A percentile compares a stretch with the other conserved stretches of the same genome.
phyloP scores from a whole-genome alignment of 805 yeast genomes.

The Ogataea paradorogensis region DNA sequence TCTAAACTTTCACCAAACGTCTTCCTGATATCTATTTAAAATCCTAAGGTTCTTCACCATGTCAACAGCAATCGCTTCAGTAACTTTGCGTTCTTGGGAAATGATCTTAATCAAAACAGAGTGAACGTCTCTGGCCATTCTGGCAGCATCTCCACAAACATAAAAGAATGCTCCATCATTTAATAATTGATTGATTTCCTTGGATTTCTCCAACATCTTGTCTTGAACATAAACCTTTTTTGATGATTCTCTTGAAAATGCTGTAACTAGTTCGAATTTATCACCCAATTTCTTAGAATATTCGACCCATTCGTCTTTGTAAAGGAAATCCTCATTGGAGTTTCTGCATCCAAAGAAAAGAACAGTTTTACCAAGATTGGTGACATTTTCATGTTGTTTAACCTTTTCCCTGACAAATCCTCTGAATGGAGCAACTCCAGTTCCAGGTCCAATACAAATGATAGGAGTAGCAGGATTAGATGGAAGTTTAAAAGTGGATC shows the following conservation, averaged over 20 bases:
- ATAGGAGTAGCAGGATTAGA: slow-evolving; percentile 78
- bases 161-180: slow-evolving; percentile 79
- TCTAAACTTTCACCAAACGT: slow-evolving; percentile 72
- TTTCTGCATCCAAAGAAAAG: slow-evolving; percentile 88
- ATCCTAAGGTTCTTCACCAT: slow-evolving; percentile 75
- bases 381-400: slow-evolving; percentile 45
- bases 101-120: slow-evolving; percentile 62
- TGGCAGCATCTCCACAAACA: slow-evolving; percentile 95
- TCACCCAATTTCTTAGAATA: slow-evolving; percentile 60
- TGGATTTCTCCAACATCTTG: slow-evolving; percentile 52
- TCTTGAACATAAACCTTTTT: slow-evolving; percentile 85
- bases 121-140: slow-evolving; percentile 94
- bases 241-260: slow-evolving; percentile 75
- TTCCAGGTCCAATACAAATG: slow-evolving; percentile 95
- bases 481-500: slow-evolving; percentile 92
- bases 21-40: slow-evolving; percentile 91
- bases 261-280: slow-evolving; percentile 69
- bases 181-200: slow-evolving; percentile 54
- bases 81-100: slow-evolving; percentile 56
- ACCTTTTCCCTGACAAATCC: slow-evolving; percentile 90
- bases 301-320: slow-evolving; percentile 85
- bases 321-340: slow-evolving; percentile 75
- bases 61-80: slow-evolving; percentile 69
- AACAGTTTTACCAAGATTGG: slow-evolving; percentile 63
- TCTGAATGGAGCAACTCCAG: slow-evolving; percentile 98